Base-by-base conservation (phyloP, 495 filamentous ascomycete genomes). In the Haplographium delicatum region DNA sequence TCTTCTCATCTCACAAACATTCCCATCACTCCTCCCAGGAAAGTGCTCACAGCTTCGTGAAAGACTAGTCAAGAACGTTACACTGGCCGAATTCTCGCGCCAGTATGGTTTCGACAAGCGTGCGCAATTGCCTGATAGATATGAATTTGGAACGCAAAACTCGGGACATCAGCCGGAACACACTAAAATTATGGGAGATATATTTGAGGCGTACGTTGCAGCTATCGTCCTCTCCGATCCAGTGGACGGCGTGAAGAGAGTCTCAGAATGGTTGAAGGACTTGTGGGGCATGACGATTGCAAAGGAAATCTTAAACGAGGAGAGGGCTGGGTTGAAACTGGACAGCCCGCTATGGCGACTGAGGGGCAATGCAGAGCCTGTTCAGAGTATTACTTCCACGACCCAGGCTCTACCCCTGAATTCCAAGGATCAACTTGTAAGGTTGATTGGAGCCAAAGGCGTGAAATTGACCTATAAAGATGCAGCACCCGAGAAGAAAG, bases 171-270 rank as follows among this genome's bases (percentile, higher is more conserved):
- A 80, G 39, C 75, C 75, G 51, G 72, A 75, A 53, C 75, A 70
- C 24, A 68, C 57, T 22, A 96, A 96, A 63, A 79, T 83, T 15
- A 68, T 82, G 40, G 90, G 81, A 7, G 90, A 96, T 64, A 75
- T 96, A 7, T 91, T 96, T 60, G 90, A 96, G 65, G 84, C 90
- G 1, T 95, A 91, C 63, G 78, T 90, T 8, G 90, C 87, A 16
- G 89, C 86, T 10, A 62, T 88, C 20, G 74, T 94, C 37, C 65
- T 89, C 7, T 81, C 81, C 10, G 73, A 86, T 59, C 67, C 79
- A 0, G 64, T 59, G 9, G 58, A 77, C 34, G 89, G 89, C 5
- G 75, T 85, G 42, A 51, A 60, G 43, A 70, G 69, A 13, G 83
- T 72, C 6, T 73, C 83, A 45, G 54, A 72, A 20, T 96, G 88